Percentiles rank a stretch among this genome's conserved stretches.
These are phyloP conservation scores for Catenaria anguillulae DNA, from an alignment of 371 early-diverging fungal genomes.

Conservation along the genomic window DNA sequence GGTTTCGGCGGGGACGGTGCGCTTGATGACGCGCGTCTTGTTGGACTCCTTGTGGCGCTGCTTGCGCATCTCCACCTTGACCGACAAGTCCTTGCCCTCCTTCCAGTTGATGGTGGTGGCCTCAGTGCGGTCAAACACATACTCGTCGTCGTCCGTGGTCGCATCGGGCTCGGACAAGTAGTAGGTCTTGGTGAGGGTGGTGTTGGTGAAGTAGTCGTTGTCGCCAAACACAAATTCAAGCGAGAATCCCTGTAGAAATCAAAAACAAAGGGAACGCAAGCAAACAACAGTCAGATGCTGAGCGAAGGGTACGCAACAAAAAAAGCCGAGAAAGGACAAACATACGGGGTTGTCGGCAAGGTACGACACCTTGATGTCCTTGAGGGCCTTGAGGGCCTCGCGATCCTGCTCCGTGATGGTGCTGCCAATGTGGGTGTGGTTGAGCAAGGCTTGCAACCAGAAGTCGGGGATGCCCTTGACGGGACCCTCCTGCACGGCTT, in stretches of 20 bases:
- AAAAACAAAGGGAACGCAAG: constrained; percentile 3
- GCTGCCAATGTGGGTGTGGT: constrained; percentile 57
- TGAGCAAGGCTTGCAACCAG: constrained; percentile 83
- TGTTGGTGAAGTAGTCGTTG: constrained; percentile 81
- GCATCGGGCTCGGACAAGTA: constrained; percentile 45
- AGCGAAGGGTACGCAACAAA: constrained; percentile 2
- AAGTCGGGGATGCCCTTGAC: constrained; percentile 46
- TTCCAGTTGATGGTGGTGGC: constrained; percentile 86
- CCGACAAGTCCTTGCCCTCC: constrained; percentile 81
- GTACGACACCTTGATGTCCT: constrained; percentile 68
- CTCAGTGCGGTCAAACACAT: constrained; percentile 78
- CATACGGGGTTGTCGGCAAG: constrained; percentile 47
- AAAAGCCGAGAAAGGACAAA: constrained; percentile 5
- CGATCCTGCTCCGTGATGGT: constrained; percentile 80
- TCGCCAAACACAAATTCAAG: constrained; percentile 77
- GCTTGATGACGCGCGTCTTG: constrained; percentile 93
- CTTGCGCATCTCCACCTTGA: constrained; percentile 84
- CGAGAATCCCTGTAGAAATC: constrained; percentile 78
- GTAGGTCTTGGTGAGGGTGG: constrained; percentile 76
- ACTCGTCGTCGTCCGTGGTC: constrained; percentile 55
- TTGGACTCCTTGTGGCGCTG: constrained; percentile 95
- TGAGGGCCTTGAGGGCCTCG: constrained; percentile 60
- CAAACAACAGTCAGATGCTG: background rate
- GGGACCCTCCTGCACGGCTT: constrained; percentile 8
- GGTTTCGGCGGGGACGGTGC: constrained; percentile 76